Evolutionary conservation across 768 basidiomycete genomes (phyloP), one percentile per base, ranked within the genome.

Genomic region (Lactifluus hygrophoroides): DNA sequence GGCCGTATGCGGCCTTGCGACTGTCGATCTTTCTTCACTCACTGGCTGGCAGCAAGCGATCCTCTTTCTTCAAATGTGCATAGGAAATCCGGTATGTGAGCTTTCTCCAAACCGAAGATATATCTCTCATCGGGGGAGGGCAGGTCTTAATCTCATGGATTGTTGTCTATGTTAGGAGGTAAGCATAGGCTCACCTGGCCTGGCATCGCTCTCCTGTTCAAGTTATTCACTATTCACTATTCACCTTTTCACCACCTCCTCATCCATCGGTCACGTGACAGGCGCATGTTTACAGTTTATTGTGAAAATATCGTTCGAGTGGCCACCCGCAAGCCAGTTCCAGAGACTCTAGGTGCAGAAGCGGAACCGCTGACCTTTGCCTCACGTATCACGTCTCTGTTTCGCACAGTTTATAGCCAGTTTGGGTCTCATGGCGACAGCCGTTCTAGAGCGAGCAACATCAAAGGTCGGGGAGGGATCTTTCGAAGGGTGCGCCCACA

Each of bases 121-220:
- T 21, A 17, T 6, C 5, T 14, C 8, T 25, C 34, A 61, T n/a
- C 13, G 23, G n/a, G 17, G 17, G 11, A n/a, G n/a, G 47, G n/a
- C 51, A 91, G 84, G 81, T 91, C 38, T 66, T 84, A 14, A 80
- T 93, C 7, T 90, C 90, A 0, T 90, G 90, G 86, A 75, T 90
- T 57, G 88, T 90, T 70, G 90, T 95, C 27, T 80, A 84, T 57
- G 79, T 85, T 58, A 79, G 92, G 57, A 83, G 82, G 87, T 88
- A 48, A 62, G 77, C 64, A 42, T 47, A 30, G 32, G 55, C 55
- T 52, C 32, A 30, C 13, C 43, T 40, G 40, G 40, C 10, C 43
- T 23, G 34, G 9, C 21, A 44, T 23, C 17, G 19, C 14, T 16
- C 46, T 25, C 51, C 58, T 38, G 35, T 37, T 48, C 44, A n/a